Evolutionary conservation across 2,329 filamentous ascomycete genomes (phyloP).

Genomic region (Curvularia lunata): DNA sequence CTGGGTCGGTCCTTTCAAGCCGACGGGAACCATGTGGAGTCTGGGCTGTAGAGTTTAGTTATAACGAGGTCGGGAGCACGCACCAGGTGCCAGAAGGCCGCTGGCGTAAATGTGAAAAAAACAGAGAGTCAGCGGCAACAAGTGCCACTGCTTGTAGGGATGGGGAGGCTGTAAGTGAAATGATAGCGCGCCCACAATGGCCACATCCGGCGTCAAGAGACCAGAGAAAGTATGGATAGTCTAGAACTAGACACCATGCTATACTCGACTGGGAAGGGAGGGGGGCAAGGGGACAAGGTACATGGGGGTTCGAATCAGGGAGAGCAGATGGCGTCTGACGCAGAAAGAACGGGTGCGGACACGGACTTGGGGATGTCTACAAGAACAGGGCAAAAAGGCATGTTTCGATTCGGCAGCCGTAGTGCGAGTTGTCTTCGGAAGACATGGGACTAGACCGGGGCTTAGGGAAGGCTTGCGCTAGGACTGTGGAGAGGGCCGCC

Average conservation of each 20-base stretch:
- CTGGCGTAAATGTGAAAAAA: slow-evolving; percentile 22
- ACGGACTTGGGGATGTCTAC: slow-evolving; percentile 28
- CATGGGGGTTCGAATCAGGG: slow-evolving; percentile 33
- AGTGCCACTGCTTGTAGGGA: slow-evolving; percentile 28
- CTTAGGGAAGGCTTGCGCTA: slow-evolving; percentile 39
- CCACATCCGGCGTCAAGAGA: slow-evolving; percentile 25
- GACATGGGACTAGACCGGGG: slow-evolving; percentile 31
- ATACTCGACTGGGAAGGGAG: slow-evolving; percentile 20
- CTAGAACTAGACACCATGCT: slow-evolving; percentile 34
- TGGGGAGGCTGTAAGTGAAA: slow-evolving; percentile 38
- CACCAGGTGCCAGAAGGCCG: slow-evolving; percentile 41
- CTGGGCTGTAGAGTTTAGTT: slow-evolving; percentile 35
- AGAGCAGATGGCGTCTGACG: slow-evolving; percentile 36
- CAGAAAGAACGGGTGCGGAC: slow-evolving; percentile 35
- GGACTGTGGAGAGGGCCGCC: slow-evolving; percentile 35
- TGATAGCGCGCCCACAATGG: slow-evolving; percentile 34
- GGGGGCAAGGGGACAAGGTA: slow-evolving; percentile 20
- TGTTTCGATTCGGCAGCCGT: slow-evolving; percentile 41
- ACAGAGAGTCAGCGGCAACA: slow-evolving; percentile 36
- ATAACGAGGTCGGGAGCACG: slow-evolving; percentile 40
- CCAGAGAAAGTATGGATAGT: slow-evolving; percentile 29
- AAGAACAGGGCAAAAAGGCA: slow-evolving; percentile 35
- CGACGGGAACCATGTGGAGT: slow-evolving; percentile 39
- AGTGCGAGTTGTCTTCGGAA: slow-evolving; percentile 34
- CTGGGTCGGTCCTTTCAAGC: slow-evolving; percentile 24